phyloP scores from a whole-genome alignment of 2,329 filamentous ascomycete genomes.

The Knoxdaviesia proteae region DNA sequence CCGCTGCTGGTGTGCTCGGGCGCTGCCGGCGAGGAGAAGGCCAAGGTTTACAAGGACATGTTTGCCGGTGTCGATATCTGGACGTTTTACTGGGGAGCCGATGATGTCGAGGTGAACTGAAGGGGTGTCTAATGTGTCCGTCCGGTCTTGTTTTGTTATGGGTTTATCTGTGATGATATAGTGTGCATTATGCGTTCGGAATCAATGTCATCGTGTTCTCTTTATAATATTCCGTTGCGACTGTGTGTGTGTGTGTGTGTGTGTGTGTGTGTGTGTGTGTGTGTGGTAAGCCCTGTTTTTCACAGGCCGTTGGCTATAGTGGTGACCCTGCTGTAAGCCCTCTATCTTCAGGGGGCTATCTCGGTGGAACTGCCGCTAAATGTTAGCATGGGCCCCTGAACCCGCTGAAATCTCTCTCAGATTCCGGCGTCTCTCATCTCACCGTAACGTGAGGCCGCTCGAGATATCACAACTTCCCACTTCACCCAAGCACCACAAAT shows the following conservation, averaged over 20 bases:
- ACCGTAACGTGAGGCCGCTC: too few species aligned
- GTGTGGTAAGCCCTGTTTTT: too few species aligned
- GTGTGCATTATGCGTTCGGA: background rate
- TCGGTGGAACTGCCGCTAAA: too few species aligned
- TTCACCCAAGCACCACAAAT: too few species aligned
- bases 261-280: background rate
- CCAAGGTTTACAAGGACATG: slow-evolving; percentile 24
- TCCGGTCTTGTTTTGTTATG: background rate
- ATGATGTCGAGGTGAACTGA: slow-evolving; percentile 5
- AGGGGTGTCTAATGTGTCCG: background rate
- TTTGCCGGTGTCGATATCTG: slow-evolving; percentile 27
- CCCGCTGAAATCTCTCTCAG: too few species aligned
- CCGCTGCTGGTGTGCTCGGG: slow-evolving; percentile 35
- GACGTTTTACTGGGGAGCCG: slow-evolving; percentile 32
- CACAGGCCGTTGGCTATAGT: too few species aligned
- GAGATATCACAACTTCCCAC: too few species aligned
- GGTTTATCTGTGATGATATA: background rate
- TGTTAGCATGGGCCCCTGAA: too few species aligned
- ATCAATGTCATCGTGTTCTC: background rate
- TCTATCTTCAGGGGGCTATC: too few species aligned
- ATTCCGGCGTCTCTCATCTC: too few species aligned
- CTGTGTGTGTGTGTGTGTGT: background rate
- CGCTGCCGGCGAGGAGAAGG: slow-evolving; percentile 22
- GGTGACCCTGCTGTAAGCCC: too few species aligned
- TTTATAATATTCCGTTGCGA: background rate